These are phyloP conservation scores for Tribonema minus DNA, from an alignment of 108 stramenopile species.

Conservation along the genomic window DNA sequence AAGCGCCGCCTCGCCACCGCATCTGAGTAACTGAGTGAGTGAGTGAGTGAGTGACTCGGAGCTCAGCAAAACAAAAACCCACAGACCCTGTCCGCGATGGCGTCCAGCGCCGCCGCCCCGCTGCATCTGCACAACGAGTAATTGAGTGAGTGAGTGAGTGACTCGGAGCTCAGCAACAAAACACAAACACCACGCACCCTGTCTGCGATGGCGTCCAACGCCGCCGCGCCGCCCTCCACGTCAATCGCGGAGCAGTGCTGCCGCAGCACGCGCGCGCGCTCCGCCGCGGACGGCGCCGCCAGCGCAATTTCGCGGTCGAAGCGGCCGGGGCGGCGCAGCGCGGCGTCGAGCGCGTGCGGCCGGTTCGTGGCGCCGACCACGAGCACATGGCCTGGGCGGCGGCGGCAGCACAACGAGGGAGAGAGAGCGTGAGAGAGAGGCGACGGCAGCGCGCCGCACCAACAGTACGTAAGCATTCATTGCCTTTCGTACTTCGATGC, in stretches of 20 bases:
- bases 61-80: not conserved
- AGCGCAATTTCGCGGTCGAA: constrained; percentile 57
- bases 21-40: not conserved
- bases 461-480: not conserved
- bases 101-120: not conserved
- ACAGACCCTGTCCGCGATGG: not conserved
- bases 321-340: constrained; percentile 88
- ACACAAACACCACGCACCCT: not conserved
- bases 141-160: not conserved
- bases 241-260: not conserved
- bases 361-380: constrained; percentile 36
- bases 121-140: not conserved
- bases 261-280: constrained; percentile 1
- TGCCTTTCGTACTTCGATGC: not conserved
- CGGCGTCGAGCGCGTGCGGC: constrained; percentile 62
- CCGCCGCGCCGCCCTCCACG: not conserved
- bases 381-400: not conserved
- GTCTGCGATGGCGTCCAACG: too few species aligned
- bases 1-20: not conserved
- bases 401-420: not conserved
- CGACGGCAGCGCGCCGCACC: not conserved
- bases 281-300: constrained; percentile 26
- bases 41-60: not conserved
- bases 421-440: not conserved
- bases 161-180: too few species aligned